These are phyloP conservation scores for Tuber magnatum DNA, from an alignment of 495 filamentous ascomycete genomes.

Conservation along the genomic window DNA sequence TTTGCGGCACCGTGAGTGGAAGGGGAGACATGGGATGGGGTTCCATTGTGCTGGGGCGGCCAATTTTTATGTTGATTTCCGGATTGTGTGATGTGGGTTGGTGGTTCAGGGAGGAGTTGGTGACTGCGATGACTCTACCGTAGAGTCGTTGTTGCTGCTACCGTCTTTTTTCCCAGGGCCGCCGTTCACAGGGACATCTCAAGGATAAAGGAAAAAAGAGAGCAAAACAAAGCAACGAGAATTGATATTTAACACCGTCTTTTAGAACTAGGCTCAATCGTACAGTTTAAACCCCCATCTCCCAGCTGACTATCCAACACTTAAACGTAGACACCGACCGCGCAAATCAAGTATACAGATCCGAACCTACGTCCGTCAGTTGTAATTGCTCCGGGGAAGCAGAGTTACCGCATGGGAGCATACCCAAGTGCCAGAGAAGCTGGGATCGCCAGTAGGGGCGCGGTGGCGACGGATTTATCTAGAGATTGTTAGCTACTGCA, in stretches of 20 bases:
- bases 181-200: not conserved
- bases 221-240: not conserved
- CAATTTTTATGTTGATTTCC: conserved; percentile 21
- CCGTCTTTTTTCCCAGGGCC: not conserved
- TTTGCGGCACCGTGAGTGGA: conserved; percentile 1
- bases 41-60: not conserved
- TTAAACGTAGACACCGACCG: conserved; percentile 97
- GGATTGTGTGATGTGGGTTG: conserved; percentile 6
- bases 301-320: conserved; percentile 36
- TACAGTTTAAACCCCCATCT: conserved; percentile 14
- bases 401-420: conserved; percentile 37
- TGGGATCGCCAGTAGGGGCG: conserved; percentile 73
- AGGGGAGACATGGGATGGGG: not conserved
- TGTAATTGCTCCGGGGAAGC: conserved; percentile 8
- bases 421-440: conserved; percentile 88
- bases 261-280: conserved; percentile 10
- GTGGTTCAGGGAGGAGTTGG: conserved; percentile 32
- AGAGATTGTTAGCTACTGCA: conserved; percentile 18
- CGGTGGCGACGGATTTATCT: conserved; percentile 80
- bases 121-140: not conserved
- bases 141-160: not conserved
- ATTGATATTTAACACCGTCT: not conserved
- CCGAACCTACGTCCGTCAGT: conserved; percentile 60
- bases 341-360: conserved; percentile 96
- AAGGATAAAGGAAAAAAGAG: not conserved